Evolutionary conservation across 345 rosid species (phyloP).

Genomic region (Boechera stricta): DNA sequence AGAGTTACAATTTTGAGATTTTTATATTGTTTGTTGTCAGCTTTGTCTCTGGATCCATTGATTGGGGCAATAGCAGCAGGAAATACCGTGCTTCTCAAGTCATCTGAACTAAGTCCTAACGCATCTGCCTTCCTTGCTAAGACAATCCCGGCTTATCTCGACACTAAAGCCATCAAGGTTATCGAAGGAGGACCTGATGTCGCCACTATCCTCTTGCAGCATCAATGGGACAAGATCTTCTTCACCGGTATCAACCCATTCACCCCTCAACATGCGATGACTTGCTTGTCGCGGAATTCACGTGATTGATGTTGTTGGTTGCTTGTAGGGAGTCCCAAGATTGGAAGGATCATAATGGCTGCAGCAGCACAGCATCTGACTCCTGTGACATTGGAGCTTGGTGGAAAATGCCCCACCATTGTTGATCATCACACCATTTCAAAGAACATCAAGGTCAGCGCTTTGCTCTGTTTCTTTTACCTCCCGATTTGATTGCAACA

Average conservation of each 20-base stretch:
- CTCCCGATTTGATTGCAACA: not conserved
- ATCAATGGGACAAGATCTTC: slow-evolving; percentile 93
- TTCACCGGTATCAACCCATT: slow-evolving; percentile 59
- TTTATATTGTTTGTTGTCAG: slow-evolving; percentile 49
- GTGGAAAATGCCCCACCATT: slow-evolving; percentile 85
- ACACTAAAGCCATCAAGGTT: slow-evolving; percentile 69
- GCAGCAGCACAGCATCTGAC: slow-evolving; percentile 89
- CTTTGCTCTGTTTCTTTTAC: slow-evolving; percentile 23
- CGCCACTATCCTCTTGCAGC: slow-evolving; percentile 58
- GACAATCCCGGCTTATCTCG: slow-evolving; percentile 68
- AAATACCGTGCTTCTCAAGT: slow-evolving; percentile 72
- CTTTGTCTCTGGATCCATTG: slow-evolving; percentile 74
- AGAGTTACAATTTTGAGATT: not conserved
- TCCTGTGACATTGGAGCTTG: slow-evolving; percentile 87
- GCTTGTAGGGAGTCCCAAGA: slow-evolving; percentile 68
- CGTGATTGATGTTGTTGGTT: slow-evolving; percentile 11
- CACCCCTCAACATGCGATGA: not conserved
- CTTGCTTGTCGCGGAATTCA: not conserved
- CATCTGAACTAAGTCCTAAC: slow-evolving; percentile 73
- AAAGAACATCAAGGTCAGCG: slow-evolving; percentile 58
- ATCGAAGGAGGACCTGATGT: slow-evolving; percentile 70
- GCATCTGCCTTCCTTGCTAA: slow-evolving; percentile 63
- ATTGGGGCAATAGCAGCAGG: slow-evolving; percentile 96
- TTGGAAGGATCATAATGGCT: slow-evolving; percentile 68
- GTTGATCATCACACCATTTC: slow-evolving; percentile 57